Conservation (phyloP, 1,139 yeast genomes). For the Sugiyamaella sp. region DNA sequence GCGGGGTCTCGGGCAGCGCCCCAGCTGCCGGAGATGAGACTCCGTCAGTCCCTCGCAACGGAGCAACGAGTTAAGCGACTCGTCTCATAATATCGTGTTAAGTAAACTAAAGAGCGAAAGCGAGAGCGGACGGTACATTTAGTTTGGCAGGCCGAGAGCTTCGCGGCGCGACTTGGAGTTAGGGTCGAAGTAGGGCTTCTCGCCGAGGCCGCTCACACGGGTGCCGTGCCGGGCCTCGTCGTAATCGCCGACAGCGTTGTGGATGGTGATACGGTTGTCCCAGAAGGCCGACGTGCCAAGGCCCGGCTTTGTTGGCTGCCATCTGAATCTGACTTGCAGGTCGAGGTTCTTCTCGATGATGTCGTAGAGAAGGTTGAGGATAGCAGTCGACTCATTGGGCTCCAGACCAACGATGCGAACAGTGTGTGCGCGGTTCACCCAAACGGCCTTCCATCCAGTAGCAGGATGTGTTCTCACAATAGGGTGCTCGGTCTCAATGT, state of each 20-base stretch:
- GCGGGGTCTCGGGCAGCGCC: too few relatives aligned
- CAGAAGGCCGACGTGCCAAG: slow-evolving; percentile 59
- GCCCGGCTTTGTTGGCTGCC: slow-evolving; percentile 54
- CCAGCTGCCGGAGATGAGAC: too few relatives aligned
- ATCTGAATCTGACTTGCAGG: slow-evolving; percentile 58
- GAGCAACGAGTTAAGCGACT: too few relatives aligned
- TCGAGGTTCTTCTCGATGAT: slow-evolving; percentile 52
- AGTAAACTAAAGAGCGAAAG: too few relatives aligned
- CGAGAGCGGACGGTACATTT: neutral
- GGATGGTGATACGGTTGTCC: slow-evolving; percentile 60
- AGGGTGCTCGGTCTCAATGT: slow-evolving; percentile 51
- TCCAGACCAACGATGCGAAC: slow-evolving; percentile 51
- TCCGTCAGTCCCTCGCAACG: too few relatives aligned
- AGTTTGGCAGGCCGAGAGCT: slow-evolving; percentile 40
- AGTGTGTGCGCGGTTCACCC: slow-evolving; percentile 51
- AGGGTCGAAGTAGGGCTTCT: slow-evolving; percentile 55
- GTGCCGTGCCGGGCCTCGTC: slow-evolving; percentile 61
- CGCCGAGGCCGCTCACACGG: slow-evolving; percentile 62
- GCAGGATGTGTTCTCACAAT: slow-evolving; percentile 56
- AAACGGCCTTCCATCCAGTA: slow-evolving; percentile 57
- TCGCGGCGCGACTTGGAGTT: slow-evolving; percentile 58
- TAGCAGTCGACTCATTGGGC: slow-evolving; percentile 46
- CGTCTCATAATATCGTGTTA: too few relatives aligned
- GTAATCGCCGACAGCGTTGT: slow-evolving; percentile 54
- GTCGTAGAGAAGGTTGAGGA: slow-evolving; percentile 48